Base-by-base conservation (phyloP, 169 alveolate species). In the Plasmodium falciparum region DNA sequence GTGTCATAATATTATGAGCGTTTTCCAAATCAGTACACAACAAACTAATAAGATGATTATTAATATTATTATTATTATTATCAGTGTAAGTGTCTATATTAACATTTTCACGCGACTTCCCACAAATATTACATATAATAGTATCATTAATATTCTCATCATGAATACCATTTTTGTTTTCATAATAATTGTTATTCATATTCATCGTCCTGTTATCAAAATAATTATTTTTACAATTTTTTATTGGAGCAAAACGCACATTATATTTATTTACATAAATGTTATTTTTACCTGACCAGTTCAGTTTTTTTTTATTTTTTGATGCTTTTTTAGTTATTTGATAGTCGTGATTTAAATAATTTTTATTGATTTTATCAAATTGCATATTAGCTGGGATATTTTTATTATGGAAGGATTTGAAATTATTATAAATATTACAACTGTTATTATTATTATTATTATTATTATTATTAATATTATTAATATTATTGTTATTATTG, bases 231-330 rank as follows among this genome's bases (percentile, higher is more conserved):
- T 66, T 65, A 11, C 3, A 33, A 65, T 58, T 58, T 45, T 65
- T 78, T 22, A 33, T 15, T 45, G 76, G 70, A 3, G 20, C 73
- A 78, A 65, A 78, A 65, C 67, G 89, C 4, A 26, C 71, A 12
- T 24, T 78, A 71, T 66, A 67, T 43, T 12, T 74, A 26, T 59
- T n/a, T 22, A 24, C 74, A 78, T 65, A 78, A 59, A 65, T 78
- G 15, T 50, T 71, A 50, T 66, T 45, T 78, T 58, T 78, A 22
- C 76, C 26, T 78, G 89, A 78, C 89, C 89, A 66, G n/a, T 75
- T 47, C 75, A 78, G 65, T 17, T 50, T 78, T 24, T 78, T 78
- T 66, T 78, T 78, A 22, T 49, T 52, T 24, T 45, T 78, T 73
- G 26, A 54, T 74, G 43, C 47, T 65, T 65, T 78, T 56, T 50